A percentile compares a stretch with the other conserved stretches of the same genome.
phyloP scores from a whole-genome alignment of 495 filamentous ascomycete species.

The Podospora anserina region DNA sequence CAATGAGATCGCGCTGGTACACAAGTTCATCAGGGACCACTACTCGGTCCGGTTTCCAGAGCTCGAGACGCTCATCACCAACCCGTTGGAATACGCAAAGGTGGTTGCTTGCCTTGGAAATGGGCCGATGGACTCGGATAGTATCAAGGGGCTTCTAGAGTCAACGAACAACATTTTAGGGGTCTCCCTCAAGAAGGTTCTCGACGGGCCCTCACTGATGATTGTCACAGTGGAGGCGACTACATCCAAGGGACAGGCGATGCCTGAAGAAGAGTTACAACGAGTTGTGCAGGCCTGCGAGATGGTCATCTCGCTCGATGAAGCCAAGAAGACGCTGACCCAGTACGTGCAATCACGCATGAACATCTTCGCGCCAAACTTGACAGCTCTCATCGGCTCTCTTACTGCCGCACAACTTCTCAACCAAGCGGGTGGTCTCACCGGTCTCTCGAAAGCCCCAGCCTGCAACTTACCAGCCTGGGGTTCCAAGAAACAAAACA shows the following conservation, averaged over 20 bases:
- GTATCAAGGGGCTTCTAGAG: conserved; percentile 68
- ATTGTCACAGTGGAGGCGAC: conserved; percentile 94
- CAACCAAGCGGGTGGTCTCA: conserved; percentile 85
- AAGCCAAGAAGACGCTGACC: conserved; percentile 81
- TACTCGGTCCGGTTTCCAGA: conserved; percentile 93
- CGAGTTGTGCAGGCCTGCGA: conserved; percentile 75
- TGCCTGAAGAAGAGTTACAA: conserved; percentile 71
- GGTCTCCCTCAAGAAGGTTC: conserved; percentile 67
- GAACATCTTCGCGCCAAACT: conserved; percentile 91
- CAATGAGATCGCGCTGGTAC: conserved; percentile 85
- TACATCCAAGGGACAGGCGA: conserved; percentile 73
- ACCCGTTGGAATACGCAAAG: conserved; percentile 92
- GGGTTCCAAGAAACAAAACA: conserved; percentile 80
- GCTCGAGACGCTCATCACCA: conserved; percentile 89
- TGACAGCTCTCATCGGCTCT: conserved; percentile 88
- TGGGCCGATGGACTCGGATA: conserved; percentile 80
- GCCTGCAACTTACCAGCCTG: conserved; percentile 88
- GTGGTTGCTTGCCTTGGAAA: conserved; percentile 91
- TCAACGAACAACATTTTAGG: conserved; percentile 74
- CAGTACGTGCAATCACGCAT: conserved; percentile 97
- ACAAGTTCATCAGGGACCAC: conserved; percentile 93
- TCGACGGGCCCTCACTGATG: conserved; percentile 90
- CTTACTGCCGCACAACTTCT: conserved; percentile 95
- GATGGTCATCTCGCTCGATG: conserved; percentile 81
- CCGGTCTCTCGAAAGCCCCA: conserved; percentile 84